Conservation (phyloP, 2,329 filamentous ascomycete species). For the Acarospora socialis region DNA sequence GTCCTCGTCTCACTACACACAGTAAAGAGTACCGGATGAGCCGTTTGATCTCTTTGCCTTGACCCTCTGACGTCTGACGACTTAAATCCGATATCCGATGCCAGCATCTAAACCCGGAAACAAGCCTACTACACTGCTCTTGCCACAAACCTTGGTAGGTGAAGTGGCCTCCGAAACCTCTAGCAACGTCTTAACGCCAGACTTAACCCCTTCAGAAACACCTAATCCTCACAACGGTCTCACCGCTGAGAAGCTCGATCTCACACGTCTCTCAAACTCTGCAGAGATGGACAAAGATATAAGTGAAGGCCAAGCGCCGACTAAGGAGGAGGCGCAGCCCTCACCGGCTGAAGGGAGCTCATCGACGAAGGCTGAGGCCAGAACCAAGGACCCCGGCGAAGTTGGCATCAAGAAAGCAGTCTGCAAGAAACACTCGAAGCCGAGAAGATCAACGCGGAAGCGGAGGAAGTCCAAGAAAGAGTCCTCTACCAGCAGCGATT, state of each 20-base stretch:
- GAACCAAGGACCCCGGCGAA: constrained; percentile 3
- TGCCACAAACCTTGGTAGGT: neutral
- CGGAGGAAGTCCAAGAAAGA: constrained; percentile 5
- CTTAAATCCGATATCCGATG: too few species aligned
- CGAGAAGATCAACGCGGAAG: constrained; percentile 5
- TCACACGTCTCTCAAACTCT: neutral
- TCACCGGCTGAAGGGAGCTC: neutral
- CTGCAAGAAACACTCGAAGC: constrained; percentile 10
- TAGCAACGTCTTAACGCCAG: neutral
- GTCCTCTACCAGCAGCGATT: constrained; percentile 6
- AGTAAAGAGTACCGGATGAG: too few species aligned
- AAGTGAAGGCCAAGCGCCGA: neutral
- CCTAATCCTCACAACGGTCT: constrained; percentile 2
- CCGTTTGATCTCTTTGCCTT: too few species aligned
- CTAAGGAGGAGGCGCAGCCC: constrained; percentile 2
- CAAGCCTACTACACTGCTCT: too few species aligned
- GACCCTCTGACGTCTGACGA: too few species aligned
- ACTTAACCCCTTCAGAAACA: constrained; percentile 9
- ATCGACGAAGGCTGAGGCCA: constrained; percentile 2
- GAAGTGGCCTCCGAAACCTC: neutral
- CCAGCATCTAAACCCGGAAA: too few species aligned
- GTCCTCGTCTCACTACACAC: too few species aligned
- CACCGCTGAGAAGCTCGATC: neutral
- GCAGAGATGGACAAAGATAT: constrained; percentile 6
- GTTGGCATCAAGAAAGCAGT: constrained; percentile 3